Base-by-base conservation (phyloP, 2,329 filamentous ascomycete species). In the Pseudophaeomoniella oleicola region DNA sequence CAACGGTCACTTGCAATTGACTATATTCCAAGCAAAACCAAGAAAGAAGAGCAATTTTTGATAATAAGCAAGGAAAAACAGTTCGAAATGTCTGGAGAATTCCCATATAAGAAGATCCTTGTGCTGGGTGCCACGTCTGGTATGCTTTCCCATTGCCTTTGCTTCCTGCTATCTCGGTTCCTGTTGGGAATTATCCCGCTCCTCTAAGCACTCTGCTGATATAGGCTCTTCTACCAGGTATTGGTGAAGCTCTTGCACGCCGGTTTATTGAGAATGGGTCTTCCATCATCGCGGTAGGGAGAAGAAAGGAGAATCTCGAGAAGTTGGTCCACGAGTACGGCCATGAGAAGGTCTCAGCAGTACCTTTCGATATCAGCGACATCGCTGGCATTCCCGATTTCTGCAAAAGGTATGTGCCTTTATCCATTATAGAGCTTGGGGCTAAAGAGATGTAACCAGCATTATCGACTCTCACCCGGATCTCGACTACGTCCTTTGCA, bases 31-130 rank as follows among this genome's bases (percentile, higher is more conserved):
- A n/a, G n/a, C n/a, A n/a, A n/a, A n/a, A n/a, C n/a, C n/a, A n/a
- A n/a, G n/a, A n/a, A n/a, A n/a, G n/a, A n/a, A n/a, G n/a, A n/a
- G n/a, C n/a, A n/a, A n/a, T n/a, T n/a, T n/a, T n/a, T n/a, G n/a
- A n/a, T n/a, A n/a, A n/a, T n/a, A n/a, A n/a, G n/a, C n/a, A n/a
- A n/a, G n/a, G n/a, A n/a, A n/a, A n/a, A n/a, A n/a, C n/a, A n/a
- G n/a, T n/a, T n/a, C n/a, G n/a, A n/a, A n/a, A 27, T 27, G 22
- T 6, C 22, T 9, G n/a, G 9, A 9, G 14, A 58, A 41, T 55
- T 65, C 40, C 51, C 51, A 27, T 71, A 70, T 55, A 66, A 64
- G 43, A 69, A 70, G 50, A 58, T 69, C 14, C 59, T 72, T 5
- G 50, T 73, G 17, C 54, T 72, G 6, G 69, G 70, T n/a, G 69